Evolutionary conservation across 495 filamentous ascomycete species (phyloP), one percentile per base, ranked within the genome.

Genomic region (Lindgomyces ingoldianus): DNA sequence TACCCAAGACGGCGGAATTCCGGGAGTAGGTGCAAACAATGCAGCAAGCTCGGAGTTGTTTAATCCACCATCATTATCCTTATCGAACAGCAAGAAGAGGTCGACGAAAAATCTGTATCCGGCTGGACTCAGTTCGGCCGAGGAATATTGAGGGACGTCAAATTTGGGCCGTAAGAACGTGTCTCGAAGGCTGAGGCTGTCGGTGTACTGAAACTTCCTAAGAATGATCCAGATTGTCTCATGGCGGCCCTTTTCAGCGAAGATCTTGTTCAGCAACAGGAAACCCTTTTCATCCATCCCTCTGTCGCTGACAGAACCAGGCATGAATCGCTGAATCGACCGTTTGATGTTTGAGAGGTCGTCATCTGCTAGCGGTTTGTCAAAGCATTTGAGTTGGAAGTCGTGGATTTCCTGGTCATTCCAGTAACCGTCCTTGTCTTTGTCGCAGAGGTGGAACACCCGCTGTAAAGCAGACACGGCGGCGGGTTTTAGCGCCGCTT

Each of bases 61-160:
- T 65, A 98, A 76, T 1, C 94, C 94, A 8, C 94, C 94, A 73
- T 98, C 95, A 71, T 96, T 98, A 71, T 98, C 95, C 76, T 96
- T 93, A 71, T 98, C 94, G 51, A 94, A 95, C 1, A 93, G 80
- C 42, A 98, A 81, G 77, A 98, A 98, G 0, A 98, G 81, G 72
- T 98, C 94, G 70, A 98, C 92, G 68, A 98, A 97, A 76, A 98
- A 98, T 22, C 94, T 86, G 72, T 98, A 98, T 4, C 94, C 94
- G 24, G 91, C 86, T 1, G 95, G 95, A 52, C 91, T 96, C 8
- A 98, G 84, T 75, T 98, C 94, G 8, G 94, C 94, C 24, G 92
- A 96, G 0, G 91, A 85, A 69, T 88, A 93, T 21, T 89, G 86
- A 0, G 95, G 93, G 1, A 98, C 90, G 8, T 98, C 95, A 65